These are phyloP conservation scores for Tolypocladium tundrense DNA, from an alignment of 2,329 filamentous ascomycete species.

Conservation along the genomic window DNA sequence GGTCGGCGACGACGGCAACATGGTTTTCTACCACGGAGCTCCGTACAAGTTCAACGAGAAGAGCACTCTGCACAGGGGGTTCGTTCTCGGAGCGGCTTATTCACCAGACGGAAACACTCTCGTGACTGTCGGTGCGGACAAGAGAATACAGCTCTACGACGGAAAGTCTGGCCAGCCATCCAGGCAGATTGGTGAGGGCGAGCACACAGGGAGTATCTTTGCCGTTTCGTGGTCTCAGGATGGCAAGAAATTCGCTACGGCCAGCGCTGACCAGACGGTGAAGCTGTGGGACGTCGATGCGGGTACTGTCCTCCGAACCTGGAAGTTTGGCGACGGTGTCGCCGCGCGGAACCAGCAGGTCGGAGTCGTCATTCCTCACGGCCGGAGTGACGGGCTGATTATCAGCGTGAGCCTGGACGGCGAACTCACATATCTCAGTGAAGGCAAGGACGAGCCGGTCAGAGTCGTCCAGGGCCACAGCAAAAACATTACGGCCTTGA, in stretches of 20 bases:
- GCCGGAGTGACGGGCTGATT: conserved; percentile 73
- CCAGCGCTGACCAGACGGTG: conserved; percentile 88
- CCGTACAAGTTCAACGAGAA: conserved; percentile 96
- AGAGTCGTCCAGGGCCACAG: conserved; percentile 78
- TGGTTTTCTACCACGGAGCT: conserved; percentile 87
- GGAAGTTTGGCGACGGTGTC: conserved; percentile 72
- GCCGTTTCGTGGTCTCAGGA: conserved; percentile 83
- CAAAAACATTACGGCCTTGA: conserved; percentile 75
- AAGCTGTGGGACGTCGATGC: conserved; percentile 86
- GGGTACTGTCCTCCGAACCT: conserved; percentile 67
- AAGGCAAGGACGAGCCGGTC: conserved; percentile 58
- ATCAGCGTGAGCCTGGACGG: conserved; percentile 84
- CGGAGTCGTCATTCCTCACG: conserved; percentile 81
- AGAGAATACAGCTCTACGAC: conserved; percentile 87
- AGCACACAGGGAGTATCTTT: conserved; percentile 88
- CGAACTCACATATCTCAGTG: conserved; percentile 78
- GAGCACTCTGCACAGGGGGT: conserved; percentile 72
- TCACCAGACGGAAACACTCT: conserved; percentile 76
- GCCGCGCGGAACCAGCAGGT: conserved; percentile 83
- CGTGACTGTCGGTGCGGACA: conserved; percentile 87
- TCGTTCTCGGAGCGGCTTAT: conserved; percentile 80
- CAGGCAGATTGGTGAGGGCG: conserved; percentile 66
- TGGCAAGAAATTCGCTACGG: conserved; percentile 77
- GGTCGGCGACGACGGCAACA: conserved; percentile 76
- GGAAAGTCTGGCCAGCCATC: conserved; percentile 87